Conservation (phyloP, 2,329 filamentous ascomycete genomes). For the Ophiostoma sp. region DNA sequence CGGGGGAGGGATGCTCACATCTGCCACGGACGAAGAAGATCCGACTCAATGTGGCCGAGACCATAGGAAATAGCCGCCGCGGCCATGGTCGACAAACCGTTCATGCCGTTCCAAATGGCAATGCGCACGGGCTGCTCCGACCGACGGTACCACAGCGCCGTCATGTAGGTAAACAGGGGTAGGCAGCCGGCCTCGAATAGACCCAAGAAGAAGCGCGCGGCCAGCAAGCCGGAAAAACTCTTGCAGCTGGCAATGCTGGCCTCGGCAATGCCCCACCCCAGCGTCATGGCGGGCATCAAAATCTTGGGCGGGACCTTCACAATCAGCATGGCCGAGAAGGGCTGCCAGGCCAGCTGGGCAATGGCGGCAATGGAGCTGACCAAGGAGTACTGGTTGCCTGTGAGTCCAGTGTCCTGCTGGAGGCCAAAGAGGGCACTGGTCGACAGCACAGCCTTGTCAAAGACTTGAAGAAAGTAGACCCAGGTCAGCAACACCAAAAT, state of each 20-base stretch:
- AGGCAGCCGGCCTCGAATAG: conserved; percentile 43
- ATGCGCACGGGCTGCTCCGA: conserved; percentile 63
- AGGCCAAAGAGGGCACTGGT: conserved; percentile 45
- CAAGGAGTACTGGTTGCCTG: conserved; percentile 57
- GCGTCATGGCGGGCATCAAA: conserved; percentile 53
- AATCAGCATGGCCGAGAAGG: conserved; percentile 60
- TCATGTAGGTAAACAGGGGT: conserved; percentile 50
- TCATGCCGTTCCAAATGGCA: conserved; percentile 67
- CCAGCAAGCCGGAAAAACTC: conserved; percentile 34
- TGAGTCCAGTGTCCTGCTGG: conserved; percentile 50
- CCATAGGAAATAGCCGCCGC: conserved; percentile 46
- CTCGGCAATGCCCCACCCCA: conserved; percentile 49
- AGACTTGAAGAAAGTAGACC: conserved; percentile 57
- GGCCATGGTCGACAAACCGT: conserved; percentile 57
- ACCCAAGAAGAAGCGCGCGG: conserved; percentile 38
- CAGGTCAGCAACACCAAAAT: conserved; percentile 57
- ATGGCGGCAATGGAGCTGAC: conserved; percentile 59
- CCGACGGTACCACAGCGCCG: conserved; percentile 49
- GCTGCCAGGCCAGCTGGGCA: conserved; percentile 62
- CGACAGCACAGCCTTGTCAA: conserved; percentile 26
- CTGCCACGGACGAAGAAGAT: not conserved
- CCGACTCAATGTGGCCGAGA: conserved; percentile 1
- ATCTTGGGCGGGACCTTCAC: conserved; percentile 61
- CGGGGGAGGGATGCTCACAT: not conserved
- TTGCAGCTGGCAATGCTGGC: conserved; percentile 37